Evolutionary conservation across 2,329 filamentous ascomycete genomes (phyloP).

Genomic region (Monosporascus cannonballus): DNA sequence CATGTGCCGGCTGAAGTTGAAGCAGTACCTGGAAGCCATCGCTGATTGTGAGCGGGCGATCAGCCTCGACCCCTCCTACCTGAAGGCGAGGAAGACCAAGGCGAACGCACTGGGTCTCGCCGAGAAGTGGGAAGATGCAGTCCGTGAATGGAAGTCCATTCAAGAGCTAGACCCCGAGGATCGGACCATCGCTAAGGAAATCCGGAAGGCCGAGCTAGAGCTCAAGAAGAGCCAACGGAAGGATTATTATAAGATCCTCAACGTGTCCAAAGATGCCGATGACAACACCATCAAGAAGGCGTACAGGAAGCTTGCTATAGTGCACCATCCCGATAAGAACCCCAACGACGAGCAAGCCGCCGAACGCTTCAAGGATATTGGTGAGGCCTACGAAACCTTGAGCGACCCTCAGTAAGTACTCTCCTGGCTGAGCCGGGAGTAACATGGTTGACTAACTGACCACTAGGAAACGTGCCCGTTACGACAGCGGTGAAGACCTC

Average conservation of each 20-base stretch:
- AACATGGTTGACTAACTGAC: conserved; percentile 28
- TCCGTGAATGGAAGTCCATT: conserved; percentile 82
- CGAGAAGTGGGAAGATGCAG: conserved; percentile 87
- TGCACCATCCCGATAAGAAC: conserved; percentile 98
- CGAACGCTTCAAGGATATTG: conserved; percentile 94
- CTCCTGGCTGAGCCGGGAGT: not conserved
- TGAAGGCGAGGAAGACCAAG: conserved; percentile 88
- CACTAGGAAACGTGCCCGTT: conserved; percentile 73
- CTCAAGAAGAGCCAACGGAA: conserved; percentile 97
- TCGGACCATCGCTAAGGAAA: conserved; percentile 72
- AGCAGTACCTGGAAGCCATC: conserved; percentile 76
- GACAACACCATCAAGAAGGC: conserved; percentile 91
- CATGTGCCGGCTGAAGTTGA: conserved; percentile 74
- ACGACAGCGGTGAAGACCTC: conserved; percentile 89
- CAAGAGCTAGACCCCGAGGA: conserved; percentile 80
- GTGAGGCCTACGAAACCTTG: conserved; percentile 92
- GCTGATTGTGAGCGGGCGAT: conserved; percentile 81
- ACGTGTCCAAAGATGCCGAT: conserved; percentile 75
- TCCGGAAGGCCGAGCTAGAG: conserved; percentile 86
- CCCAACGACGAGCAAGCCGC: conserved; percentile 78
- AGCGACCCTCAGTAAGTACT: conserved; percentile 80
- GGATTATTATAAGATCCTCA: conserved; percentile 98
- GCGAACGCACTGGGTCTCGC: conserved; percentile 82
- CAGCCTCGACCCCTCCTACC: conserved; percentile 74
- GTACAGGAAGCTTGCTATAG: conserved; percentile 89